Conservation (phyloP, 495 filamentous ascomycete species). For the Neurospora terricola region DNA sequence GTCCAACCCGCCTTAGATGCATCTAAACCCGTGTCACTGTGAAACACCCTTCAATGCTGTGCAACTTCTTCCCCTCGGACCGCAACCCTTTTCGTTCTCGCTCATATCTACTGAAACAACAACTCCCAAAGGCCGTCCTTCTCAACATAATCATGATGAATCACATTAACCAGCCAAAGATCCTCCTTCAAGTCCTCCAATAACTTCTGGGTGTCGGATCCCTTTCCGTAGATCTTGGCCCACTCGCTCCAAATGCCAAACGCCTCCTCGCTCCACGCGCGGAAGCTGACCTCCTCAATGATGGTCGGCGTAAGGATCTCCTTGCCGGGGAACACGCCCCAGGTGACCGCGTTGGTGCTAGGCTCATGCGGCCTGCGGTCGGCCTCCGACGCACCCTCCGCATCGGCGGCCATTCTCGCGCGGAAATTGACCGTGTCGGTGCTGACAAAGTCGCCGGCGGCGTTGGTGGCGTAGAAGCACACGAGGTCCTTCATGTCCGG, state of each 20-base stretch:
- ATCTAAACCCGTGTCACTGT: not conserved
- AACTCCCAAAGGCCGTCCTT: slow-evolving; percentile 55
- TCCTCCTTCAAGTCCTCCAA: slow-evolving; percentile 56
- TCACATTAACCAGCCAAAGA: slow-evolving; percentile 82
- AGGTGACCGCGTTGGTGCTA: slow-evolving; percentile 86
- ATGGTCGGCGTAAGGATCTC: slow-evolving; percentile 97
- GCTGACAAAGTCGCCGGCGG: slow-evolving; percentile 57
- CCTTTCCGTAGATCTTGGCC: slow-evolving; percentile 68
- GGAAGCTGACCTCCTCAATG: slow-evolving; percentile 92
- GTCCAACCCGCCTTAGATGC: not conserved
- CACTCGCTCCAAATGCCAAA: slow-evolving; percentile 94
- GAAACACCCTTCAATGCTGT: not conserved
- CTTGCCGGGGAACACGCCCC: slow-evolving; percentile 92
- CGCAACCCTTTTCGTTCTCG: not conserved
- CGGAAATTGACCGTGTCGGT: slow-evolving; percentile 35
- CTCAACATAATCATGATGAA: slow-evolving; percentile 73
- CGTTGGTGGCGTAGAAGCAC: slow-evolving; percentile 78
- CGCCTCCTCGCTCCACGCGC: slow-evolving; percentile 91
- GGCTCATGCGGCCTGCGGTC: slow-evolving; percentile 21
- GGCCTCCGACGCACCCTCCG: not conserved
- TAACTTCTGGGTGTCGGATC: slow-evolving; percentile 54
- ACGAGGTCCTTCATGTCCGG: slow-evolving; percentile 51
- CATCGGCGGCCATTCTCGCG: slow-evolving; percentile 6
- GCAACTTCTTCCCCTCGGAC: not conserved
- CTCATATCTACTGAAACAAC: slow-evolving; percentile 21